Conservation (phyloP, 257 asterid genomes). For the Lithospermum erythrorhizon region DNA sequence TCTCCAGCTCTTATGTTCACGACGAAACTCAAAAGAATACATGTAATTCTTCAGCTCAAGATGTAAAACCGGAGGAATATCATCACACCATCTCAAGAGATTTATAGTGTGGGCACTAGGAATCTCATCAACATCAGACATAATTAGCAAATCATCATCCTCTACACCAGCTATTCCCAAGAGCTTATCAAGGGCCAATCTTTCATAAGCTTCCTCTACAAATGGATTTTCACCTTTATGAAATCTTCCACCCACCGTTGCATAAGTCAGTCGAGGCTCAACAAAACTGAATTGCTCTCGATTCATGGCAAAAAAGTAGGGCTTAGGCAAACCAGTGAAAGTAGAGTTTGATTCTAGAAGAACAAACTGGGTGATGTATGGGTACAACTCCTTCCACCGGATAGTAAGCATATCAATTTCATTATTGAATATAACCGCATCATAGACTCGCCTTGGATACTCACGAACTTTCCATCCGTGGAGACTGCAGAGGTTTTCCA, state of each 20-base stretch:
- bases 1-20: slow-evolving; percentile 47
- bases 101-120: slow-evolving; percentile 54
- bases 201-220: slow-evolving; percentile 54
- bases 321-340: slow-evolving; percentile 53
- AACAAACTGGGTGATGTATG: slow-evolving; percentile 48
- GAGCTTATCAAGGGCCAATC: slow-evolving; percentile 52
- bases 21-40: slow-evolving; percentile 49
- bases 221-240: slow-evolving; percentile 52
- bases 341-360: slow-evolving; percentile 63
- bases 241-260: slow-evolving; percentile 46
- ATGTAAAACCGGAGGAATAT: slow-evolving; percentile 47
- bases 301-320: slow-evolving; percentile 31
- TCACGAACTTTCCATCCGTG: slow-evolving; percentile 64
- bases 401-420: slow-evolving; percentile 61
- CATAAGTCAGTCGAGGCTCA: slow-evolving; percentile 49
- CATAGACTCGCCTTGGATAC: slow-evolving; percentile 69
- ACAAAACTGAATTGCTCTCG: slow-evolving; percentile 39
- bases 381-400: slow-evolving; percentile 58
- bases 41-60: slow-evolving; percentile 52
- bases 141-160: slow-evolving; percentile 53
- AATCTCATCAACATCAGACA: slow-evolving; percentile 75
- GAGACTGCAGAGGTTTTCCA: slow-evolving; percentile 53
- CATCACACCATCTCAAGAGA: slow-evolving; percentile 58
- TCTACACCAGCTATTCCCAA: slow-evolving; percentile 44
- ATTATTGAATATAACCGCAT: slow-evolving; percentile 73